Evolutionary conservation across 116 monocot genomes (phyloP), one percentile per base, ranked within the genome.

Genomic region (Posidonia oceanica): DNA sequence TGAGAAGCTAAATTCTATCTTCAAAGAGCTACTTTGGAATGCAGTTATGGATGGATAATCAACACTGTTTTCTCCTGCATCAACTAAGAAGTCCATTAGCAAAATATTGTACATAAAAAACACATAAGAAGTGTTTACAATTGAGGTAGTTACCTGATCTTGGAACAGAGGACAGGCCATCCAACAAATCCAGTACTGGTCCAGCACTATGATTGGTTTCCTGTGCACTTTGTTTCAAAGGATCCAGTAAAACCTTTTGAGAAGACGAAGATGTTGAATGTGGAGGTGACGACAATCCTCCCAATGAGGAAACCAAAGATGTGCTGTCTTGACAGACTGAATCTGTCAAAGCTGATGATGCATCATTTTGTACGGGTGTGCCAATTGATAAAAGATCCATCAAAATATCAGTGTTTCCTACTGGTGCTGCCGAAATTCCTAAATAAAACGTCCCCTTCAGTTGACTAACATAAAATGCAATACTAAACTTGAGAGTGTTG

Each of bases 341-440:
- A 52, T 67, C 36, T 74, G 18, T 61, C 71, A 75, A 69, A 60
- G 83, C 53, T 21, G 72, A 17, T 20, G 62, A 40, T 36, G 51
- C 36, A 63, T 76, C 76, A 76, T 65, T 90, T 71, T 77, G 80
- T 39, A 64, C 38, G 39, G 96, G 57, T 65, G 84, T 76, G 66
- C 98, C 93, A 69, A 93, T 88, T 23, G 93, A 99, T 62, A 93
- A 72, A 63, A 98, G 93, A 83, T 98, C 98, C 86, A 90, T 80
- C 37, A 99, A 63, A 80, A 93, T 81, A 78, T 99, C 89, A 66
- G 84, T 71, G 18, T 78, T 74, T 66, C 53, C 53, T 18, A n/a
- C 7, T 38, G 69, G 60, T 39, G 70, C 51, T 60, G 80, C 53
- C 66, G 76, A 78, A 70, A 23, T 55, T 76, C 87, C 85, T 83